phyloP scores from a whole-genome alignment of 495 filamentous ascomycete species.

The Penicillium steckii region DNA sequence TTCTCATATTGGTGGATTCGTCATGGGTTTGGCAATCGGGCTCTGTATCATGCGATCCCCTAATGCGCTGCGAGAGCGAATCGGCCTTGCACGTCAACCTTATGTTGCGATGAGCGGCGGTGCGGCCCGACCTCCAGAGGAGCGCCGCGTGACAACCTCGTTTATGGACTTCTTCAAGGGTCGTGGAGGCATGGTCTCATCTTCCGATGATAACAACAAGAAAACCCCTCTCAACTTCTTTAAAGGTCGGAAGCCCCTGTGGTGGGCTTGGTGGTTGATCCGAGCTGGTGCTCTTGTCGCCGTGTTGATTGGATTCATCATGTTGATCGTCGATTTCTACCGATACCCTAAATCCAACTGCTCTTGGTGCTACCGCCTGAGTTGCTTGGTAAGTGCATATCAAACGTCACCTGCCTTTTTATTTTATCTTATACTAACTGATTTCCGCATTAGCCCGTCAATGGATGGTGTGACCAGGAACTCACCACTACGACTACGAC shows the following conservation, averaged over 20 bases:
- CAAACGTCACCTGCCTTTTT: constrained; percentile 1
- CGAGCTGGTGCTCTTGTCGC: constrained; percentile 75
- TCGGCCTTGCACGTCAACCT: constrained; percentile 63
- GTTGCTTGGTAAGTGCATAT: constrained; percentile 75
- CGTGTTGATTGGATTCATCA: constrained; percentile 76
- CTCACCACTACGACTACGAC: constrained; percentile 29
- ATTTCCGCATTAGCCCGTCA: constrained; percentile 55
- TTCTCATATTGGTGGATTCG: constrained; percentile 91
- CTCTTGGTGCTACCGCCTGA: constrained; percentile 89
- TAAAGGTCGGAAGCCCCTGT: constrained; percentile 83
- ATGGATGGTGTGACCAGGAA: constrained; percentile 75
- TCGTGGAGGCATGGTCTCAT: constrained; percentile 22
- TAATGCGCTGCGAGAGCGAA: constrained; percentile 70
- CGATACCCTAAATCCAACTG: constrained; percentile 68
- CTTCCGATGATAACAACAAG: constrained; percentile 14
- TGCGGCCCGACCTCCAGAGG: constrained; percentile 18
- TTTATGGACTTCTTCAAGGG: constrained; percentile 42
- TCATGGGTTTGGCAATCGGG: constrained; percentile 87
- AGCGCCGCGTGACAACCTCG: constrained; percentile 28
- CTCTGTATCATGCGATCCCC: constrained; percentile 87
- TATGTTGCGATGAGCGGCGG: constrained; percentile 60
- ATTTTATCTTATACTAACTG: constrained; percentile 23
- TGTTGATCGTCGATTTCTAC: constrained; percentile 89
- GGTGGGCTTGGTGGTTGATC: constrained; percentile 98
- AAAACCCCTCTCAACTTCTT: constrained; percentile 80